Conservation (phyloP, 2,329 filamentous ascomycete species). For the Calonectria henricotiae region DNA sequence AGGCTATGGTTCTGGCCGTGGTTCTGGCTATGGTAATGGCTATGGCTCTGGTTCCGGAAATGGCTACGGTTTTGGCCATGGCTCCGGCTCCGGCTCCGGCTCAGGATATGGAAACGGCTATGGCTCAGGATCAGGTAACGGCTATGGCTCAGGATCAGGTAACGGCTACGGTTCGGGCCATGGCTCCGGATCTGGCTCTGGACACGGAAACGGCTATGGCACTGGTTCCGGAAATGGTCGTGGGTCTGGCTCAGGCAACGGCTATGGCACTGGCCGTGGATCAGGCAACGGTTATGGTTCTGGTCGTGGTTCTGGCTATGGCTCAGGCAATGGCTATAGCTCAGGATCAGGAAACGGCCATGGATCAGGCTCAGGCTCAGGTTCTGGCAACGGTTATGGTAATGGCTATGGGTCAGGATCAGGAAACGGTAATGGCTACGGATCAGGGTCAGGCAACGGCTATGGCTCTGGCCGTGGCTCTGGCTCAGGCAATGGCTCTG, state of each 20-base stretch:
- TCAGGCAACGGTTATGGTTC: background rate
- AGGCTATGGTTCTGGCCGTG: background rate
- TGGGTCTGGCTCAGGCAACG: background rate
- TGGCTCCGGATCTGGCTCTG: background rate
- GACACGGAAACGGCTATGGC: background rate
- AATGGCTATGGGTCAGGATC: background rate
- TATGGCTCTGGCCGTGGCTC: background rate
- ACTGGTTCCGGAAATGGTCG: background rate
- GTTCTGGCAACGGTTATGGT: background rate
- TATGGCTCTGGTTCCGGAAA: background rate
- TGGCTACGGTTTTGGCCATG: background rate
- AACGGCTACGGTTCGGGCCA: background rate
- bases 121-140: background rate
- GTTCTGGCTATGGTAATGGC: background rate
- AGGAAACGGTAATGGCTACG: background rate
- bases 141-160: background rate
- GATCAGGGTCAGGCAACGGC: background rate
- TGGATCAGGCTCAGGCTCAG: background rate
- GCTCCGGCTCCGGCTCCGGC: background rate
- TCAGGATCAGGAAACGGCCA: background rate
- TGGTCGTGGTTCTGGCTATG: background rate
- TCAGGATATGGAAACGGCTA: background rate
- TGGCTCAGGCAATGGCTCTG: background rate
- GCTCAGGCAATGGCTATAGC: background rate
- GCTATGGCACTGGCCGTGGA: background rate